Percentiles rank a stretch among this genome's conserved stretches.
phyloP scores from a whole-genome alignment of 2,329 filamentous ascomycete species.

The Monosporascus sp. region DNA sequence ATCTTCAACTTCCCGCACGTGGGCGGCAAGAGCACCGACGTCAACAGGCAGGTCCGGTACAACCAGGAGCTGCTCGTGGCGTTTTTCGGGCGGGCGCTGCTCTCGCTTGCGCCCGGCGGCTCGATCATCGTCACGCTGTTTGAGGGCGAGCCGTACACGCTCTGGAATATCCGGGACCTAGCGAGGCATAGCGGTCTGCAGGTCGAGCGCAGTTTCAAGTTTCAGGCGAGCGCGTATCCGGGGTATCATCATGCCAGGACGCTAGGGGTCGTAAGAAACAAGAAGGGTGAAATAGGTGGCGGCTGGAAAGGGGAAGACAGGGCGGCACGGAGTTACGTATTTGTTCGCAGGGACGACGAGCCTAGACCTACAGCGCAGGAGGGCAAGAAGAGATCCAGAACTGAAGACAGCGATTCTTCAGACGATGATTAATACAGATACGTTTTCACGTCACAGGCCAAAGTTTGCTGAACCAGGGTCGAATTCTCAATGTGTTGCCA shows the following conservation, averaged over 20 bases:
- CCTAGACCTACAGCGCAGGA: slow-evolving; percentile 11
- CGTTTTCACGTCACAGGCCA: not conserved
- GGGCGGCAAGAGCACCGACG: slow-evolving; percentile 84
- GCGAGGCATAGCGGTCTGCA: slow-evolving; percentile 70
- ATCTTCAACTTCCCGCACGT: slow-evolving; percentile 98
- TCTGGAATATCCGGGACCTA: slow-evolving; percentile 91
- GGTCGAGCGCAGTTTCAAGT: slow-evolving; percentile 65
- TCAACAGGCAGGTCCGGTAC: slow-evolving; percentile 87
- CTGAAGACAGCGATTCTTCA: slow-evolving; percentile 21
- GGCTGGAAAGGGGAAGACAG: slow-evolving; percentile 49
- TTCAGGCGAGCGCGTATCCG: slow-evolving; percentile 62
- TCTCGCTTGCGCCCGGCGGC: slow-evolving; percentile 49
- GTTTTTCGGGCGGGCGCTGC: slow-evolving; percentile 55
- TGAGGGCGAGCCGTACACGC: slow-evolving; percentile 86
- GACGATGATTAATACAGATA: slow-evolving; percentile 18
- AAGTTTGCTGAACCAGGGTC: too few relatives aligned
- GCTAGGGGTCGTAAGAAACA: slow-evolving; percentile 55
- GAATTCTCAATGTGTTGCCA: too few relatives aligned
- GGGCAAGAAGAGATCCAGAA: slow-evolving; percentile 25
- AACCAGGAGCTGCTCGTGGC: slow-evolving; percentile 76
- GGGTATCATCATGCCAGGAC: slow-evolving; percentile 71
- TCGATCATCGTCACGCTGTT: slow-evolving; percentile 81
- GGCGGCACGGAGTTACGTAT: slow-evolving; percentile 54
- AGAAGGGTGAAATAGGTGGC: slow-evolving; percentile 36
- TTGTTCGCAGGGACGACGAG: slow-evolving; percentile 53